Evolutionary conservation across 331 rosid species (phyloP), one percentile per base, ranked within the genome.

Genomic region (Acacia concinna): DNA sequence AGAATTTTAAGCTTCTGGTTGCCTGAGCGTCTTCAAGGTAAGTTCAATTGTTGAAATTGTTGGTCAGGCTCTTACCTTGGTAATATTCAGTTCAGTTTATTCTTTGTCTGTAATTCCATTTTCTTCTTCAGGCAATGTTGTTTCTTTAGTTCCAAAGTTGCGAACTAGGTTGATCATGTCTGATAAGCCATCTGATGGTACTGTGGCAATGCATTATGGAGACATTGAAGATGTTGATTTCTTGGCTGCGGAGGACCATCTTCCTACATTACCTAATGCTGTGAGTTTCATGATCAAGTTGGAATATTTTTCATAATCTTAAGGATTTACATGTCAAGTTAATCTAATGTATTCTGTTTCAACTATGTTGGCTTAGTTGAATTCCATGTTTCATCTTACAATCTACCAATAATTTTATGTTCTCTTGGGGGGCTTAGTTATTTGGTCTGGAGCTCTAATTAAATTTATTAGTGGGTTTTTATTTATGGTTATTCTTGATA

Each of bases 131-230:
- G 97, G 97, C 84, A 87, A 76, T 81, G 68, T 23, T 64, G 84
- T 85, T 78, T 52, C 91, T 56, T 38, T 79, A 51, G 86, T 82
- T 83, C 74, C 87, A 0, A 88, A 78, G 90, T 28, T 73, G 44
- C 88, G 85, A 69, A 86, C 88, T 72, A 89, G 90, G 88, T 82
- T 96, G 94, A 90, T 90, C 75, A 78, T 96, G 92, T 85, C 92
- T 62, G 97, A 96, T 88, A 96, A 87, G 90, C 93, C 93, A 78
- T 88, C 84, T 66, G 98, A 95, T 87, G 97, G 99, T 76, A 93
- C 95, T 14, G 98, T 96, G 59, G 97, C 93, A 81, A 82, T 93
- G 90, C 83, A 81, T 81, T 88, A 82, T 35, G 98, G 97, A 59
- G 97, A 96, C 32, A 73, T 86, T 35, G 94, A 90, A 2, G 94